Percentiles rank a stretch among this genome's conserved stretches.
Evolutionary conservation across 305 asterid species (phyloP).

Genomic region (Euphrasia arctica): DNA sequence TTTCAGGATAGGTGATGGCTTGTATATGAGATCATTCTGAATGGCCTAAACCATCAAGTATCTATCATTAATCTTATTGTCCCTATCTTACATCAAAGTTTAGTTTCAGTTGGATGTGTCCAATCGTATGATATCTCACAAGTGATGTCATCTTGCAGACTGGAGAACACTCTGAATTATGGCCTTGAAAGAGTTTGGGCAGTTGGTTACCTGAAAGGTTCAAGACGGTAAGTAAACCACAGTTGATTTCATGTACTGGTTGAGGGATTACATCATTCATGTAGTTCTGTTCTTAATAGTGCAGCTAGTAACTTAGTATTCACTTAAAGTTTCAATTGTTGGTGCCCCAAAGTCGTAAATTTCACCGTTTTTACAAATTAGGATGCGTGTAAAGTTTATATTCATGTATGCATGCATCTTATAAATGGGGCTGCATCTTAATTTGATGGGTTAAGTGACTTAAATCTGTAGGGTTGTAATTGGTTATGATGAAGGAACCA

Average conservation of each 20-base stretch:
- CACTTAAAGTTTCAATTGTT: background rate
- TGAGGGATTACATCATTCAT: constrained; percentile 16
- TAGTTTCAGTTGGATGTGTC: too few species aligned
- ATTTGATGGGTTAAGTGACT: constrained; percentile 20
- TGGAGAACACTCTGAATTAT: constrained; percentile 80
- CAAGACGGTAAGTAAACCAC: constrained; percentile 56
- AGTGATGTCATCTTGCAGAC: constrained; percentile 41
- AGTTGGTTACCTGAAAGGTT: constrained; percentile 70
- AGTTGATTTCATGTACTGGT: constrained; percentile 25
- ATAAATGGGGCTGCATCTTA: constrained; percentile 21
- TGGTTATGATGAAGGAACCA: constrained; percentile 90
- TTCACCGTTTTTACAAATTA: background rate
- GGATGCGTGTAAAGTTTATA: constrained; percentile 19
- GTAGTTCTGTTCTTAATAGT: constrained; percentile 15
- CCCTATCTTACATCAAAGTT: constrained; percentile 13
- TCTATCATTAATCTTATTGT: background rate
- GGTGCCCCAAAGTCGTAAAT: too few species aligned
- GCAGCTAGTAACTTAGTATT: background rate
- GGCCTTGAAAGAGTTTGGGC: constrained; percentile 95
- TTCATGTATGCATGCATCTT: constrained; percentile 1
- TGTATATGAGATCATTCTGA: constrained; percentile 14
- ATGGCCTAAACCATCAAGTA: constrained; percentile 1
- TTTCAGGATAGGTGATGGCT: constrained; percentile 25
- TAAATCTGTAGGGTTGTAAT: constrained; percentile 59
- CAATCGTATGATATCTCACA: too few species aligned